These are phyloP conservation scores for Colletotrichum kahawae DNA, from an alignment of 2,329 filamentous ascomycete genomes.

Conservation along the genomic window DNA sequence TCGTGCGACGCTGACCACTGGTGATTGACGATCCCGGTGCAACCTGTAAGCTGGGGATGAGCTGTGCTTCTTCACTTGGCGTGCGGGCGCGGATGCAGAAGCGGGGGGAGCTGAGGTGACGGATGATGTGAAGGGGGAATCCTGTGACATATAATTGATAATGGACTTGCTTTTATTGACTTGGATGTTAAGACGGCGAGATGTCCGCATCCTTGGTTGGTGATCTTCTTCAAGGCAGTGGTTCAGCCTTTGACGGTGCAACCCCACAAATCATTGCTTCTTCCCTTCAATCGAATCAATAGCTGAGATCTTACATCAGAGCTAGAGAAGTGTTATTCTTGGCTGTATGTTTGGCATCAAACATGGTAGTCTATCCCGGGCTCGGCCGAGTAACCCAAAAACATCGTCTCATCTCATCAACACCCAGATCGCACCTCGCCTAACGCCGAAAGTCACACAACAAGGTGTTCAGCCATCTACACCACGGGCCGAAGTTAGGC, in stretches of 20 bases:
- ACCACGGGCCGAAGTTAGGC: background rate
- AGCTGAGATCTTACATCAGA: background rate
- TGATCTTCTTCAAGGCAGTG: background rate
- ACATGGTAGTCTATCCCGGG: background rate
- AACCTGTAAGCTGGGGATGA: background rate
- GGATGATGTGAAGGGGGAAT: background rate
- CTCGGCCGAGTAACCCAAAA: background rate
- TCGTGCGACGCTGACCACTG: background rate
- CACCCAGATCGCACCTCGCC: background rate
- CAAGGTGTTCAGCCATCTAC: background rate
- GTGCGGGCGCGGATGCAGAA: background rate
- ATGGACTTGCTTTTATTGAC: background rate
- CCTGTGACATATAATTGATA: background rate
- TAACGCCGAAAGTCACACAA: background rate
- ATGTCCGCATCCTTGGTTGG: background rate
- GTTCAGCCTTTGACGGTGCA: background rate
- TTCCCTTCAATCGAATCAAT: fast-evolving
- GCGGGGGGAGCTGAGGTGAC: background rate
- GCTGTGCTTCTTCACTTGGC: background rate
- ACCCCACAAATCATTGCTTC: background rate
- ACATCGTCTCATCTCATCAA: background rate
- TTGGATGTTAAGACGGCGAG: background rate
- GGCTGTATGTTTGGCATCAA: background rate
- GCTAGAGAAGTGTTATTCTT: background rate
- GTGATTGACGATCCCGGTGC: background rate